phyloP scores from a whole-genome alignment of 345 rosid genomes.

The Abelmoschus esculentus region DNA sequence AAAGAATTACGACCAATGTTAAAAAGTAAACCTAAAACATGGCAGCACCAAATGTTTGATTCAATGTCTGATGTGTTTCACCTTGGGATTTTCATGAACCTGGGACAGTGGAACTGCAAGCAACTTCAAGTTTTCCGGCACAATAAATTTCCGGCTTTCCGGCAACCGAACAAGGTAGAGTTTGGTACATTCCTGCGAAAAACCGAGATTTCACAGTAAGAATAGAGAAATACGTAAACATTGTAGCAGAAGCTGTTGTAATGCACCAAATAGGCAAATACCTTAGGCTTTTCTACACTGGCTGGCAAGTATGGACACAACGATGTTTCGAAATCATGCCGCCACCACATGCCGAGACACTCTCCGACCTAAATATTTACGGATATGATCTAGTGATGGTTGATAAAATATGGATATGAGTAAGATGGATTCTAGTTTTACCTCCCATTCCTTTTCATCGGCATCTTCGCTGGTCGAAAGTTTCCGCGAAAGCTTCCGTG shows the following conservation, averaged over 20 bases:
- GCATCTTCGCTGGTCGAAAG: conserved; percentile 40
- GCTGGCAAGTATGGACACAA: conserved; percentile 60
- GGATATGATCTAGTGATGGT: too few species aligned
- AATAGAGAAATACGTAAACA: background rate
- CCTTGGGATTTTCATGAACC: conserved; percentile 68
- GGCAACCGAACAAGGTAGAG: conserved; percentile 66
- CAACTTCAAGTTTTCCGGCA: conserved; percentile 72
- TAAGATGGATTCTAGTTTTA: conserved; percentile 10
- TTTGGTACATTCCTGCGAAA: conserved; percentile 63
- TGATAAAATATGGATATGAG: background rate
- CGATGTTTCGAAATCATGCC: conserved; percentile 63
- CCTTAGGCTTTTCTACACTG: conserved; percentile 62
- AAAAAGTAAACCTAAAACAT: background rate
- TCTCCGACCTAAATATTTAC: conserved; percentile 44
- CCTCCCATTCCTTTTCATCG: conserved; percentile 53
- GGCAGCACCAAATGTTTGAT: background rate
- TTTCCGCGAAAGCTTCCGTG: conserved; percentile 67
- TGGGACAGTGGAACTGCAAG: conserved; percentile 81
- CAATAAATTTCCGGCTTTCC: conserved; percentile 47
- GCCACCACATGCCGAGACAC: conserved; percentile 92
- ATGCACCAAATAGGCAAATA: conserved; percentile 35
- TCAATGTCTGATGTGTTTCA: conserved; percentile 7
- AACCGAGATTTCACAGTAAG: background rate
- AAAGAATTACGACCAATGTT: background rate
- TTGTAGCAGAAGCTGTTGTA: background rate